Base-by-base conservation (phyloP, 192 early-diverging fungal genomes). In the Mortierella antarctica region DNA sequence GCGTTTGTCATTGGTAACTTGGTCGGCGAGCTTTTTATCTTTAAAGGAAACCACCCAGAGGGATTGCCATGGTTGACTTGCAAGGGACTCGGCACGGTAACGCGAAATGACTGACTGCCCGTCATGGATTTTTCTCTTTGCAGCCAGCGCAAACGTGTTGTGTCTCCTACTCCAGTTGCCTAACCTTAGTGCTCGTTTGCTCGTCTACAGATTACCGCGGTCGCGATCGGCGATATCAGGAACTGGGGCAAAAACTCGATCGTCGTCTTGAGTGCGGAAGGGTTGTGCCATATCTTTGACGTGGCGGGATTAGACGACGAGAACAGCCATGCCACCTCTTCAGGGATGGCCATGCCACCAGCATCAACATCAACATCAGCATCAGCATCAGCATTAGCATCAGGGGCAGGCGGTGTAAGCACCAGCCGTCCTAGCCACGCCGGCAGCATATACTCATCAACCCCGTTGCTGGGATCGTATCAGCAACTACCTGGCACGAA, bases 1-100 rank as follows among this genome's bases (percentile, higher is more conserved):
- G 87, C 87, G 73, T 89, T 89, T 82, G 87, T 89, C 8, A 86
- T 89, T 60, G 88, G 88, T 23, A 89, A 89, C 65, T 57, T 89
- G 49, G 84, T 86, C 47, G 88, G 88, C 18, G 87, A 88, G 51
- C 72, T 89, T 0, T 84, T 86, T 57, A 83, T 89, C 15, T 89
- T 88, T 49, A 89, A 89, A 79, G 87, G 87, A 41, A 84, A 85
- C 10, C 74, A 86, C 45, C 57, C 67, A 2, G 58, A 74, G 14
- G 86, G 86, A 5, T 23, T 72, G 14, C 86, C 88, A 44, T 75
- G 83, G 39, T 61, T 83, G 39, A 82, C 82, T 40, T 88, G 86
- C 58, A 82, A 74, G 57, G 84, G 83, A 45, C 75, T 89, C 23
- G 88, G 88, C 42, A 89, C 88, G 62, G 88, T 89, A 82, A 31